Conservation (phyloP, 2,329 filamentous ascomycete genomes). For the Pseudogymnoascus sp. region DNA sequence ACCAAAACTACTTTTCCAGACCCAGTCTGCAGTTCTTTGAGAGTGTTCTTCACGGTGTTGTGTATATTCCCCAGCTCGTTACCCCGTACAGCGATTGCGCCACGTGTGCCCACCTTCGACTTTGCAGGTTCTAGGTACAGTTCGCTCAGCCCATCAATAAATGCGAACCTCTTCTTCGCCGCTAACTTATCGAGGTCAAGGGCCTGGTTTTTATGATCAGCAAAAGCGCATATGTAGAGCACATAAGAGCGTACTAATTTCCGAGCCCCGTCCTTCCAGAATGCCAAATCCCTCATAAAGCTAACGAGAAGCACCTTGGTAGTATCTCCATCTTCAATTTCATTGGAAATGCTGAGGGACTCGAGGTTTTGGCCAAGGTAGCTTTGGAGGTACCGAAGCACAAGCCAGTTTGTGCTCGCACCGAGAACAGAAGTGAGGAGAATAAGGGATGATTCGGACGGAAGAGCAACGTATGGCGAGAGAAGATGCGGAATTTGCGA, state of each 20-base stretch:
- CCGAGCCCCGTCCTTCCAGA: slow-evolving; percentile 66
- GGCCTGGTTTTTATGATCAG: slow-evolving; percentile 39
- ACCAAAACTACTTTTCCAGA: slow-evolving; percentile 46
- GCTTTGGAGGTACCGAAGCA: slow-evolving; percentile 44
- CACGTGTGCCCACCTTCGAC: slow-evolving; percentile 10
- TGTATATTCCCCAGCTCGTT: slow-evolving; percentile 16
- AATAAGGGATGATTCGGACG: slow-evolving; percentile 49
- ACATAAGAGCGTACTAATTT: slow-evolving; percentile 47
- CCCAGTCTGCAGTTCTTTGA: slow-evolving; percentile 15
- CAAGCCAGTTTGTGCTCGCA: slow-evolving; percentile 57
- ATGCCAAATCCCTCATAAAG: slow-evolving; percentile 68
- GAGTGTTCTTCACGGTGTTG: slow-evolving; percentile 16
- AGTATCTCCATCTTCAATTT: slow-evolving; percentile 25
- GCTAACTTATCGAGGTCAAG: slow-evolving; percentile 58
- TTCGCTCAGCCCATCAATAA: slow-evolving; percentile 56
- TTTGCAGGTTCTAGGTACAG: slow-evolving; percentile 18
- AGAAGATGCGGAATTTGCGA: slow-evolving; percentile 47
- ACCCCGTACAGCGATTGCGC: slow-evolving; percentile 14
- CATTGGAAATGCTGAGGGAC: slow-evolving; percentile 8
- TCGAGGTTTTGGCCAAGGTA: slow-evolving; percentile 9
- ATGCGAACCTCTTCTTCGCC: slow-evolving; percentile 54
- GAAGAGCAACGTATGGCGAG: slow-evolving; percentile 53
- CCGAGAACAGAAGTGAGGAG: slow-evolving; percentile 62
- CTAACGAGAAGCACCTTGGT: slow-evolving; percentile 65
- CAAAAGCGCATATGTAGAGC: slow-evolving; percentile 10